These are phyloP conservation scores for Wolfiporia cocos DNA, from an alignment of 1,284 basidiomycete species.

Conservation along the genomic window DNA sequence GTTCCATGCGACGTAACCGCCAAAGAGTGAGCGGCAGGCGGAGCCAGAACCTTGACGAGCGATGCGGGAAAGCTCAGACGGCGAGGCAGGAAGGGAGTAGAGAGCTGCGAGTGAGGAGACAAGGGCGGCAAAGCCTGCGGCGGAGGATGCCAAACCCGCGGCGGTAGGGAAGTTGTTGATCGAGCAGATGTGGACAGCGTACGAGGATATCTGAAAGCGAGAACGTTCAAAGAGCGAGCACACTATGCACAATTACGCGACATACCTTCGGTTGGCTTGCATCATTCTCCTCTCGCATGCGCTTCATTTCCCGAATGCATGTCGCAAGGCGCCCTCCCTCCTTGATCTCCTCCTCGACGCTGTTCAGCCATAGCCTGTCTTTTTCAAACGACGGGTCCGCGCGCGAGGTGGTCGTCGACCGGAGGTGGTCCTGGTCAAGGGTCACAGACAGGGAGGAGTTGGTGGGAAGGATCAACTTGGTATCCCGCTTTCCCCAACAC, in stretches of 20 bases:
- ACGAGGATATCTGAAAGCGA: constrained; percentile 59
- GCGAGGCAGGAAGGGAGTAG: constrained; percentile 70
- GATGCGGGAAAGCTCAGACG: constrained; percentile 81
- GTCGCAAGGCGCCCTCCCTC: constrained; percentile 73
- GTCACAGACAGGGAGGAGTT: constrained; percentile 98
- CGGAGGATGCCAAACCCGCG: constrained; percentile 95
- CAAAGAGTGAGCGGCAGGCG: constrained; percentile 95
- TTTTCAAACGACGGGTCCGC: constrained; percentile 71
- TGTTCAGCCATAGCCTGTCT: constrained; percentile 94
- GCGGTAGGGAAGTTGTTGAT: constrained; percentile 99
- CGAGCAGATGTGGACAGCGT: constrained; percentile 82
- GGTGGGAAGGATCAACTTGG: too few relatives aligned
- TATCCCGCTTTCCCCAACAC: too few relatives aligned
- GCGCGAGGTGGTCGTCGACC: constrained; percentile 90
- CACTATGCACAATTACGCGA: not conserved
- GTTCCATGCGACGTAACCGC: constrained; percentile 97
- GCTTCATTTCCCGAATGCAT: constrained; percentile 88
- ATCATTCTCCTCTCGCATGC: constrained; percentile 73
- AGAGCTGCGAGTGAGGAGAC: constrained; percentile 86
- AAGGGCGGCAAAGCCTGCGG: constrained; percentile 95
- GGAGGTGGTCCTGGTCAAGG: constrained; percentile 92
- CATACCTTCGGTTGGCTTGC: constrained; percentile 60
- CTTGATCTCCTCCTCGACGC: constrained; percentile 86
- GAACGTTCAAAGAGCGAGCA: not conserved
- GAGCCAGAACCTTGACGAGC: constrained; percentile 97